phyloP scores from a whole-genome alignment of 2,329 filamentous ascomycete genomes.

The Pseudonectria foliicola region DNA sequence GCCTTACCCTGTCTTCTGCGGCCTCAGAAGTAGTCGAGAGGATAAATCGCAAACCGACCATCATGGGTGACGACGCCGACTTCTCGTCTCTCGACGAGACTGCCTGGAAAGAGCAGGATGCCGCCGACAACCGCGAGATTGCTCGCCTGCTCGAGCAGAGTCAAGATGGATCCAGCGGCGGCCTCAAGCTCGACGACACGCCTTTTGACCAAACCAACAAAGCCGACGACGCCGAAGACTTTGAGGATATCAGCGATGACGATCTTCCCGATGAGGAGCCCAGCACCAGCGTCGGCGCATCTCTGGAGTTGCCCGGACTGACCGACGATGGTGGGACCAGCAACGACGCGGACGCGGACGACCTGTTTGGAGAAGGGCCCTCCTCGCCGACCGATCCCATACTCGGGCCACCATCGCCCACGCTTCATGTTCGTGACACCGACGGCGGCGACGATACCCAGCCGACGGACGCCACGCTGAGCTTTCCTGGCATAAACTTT shows the following conservation, averaged over 20 bases:
- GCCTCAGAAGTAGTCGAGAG: slow-evolving; percentile 18
- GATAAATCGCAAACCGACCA: slow-evolving; percentile 17
- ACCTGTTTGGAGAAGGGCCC: slow-evolving; percentile 60
- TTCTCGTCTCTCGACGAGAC: slow-evolving; percentile 29
- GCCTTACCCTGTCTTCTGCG: slow-evolving; percentile 8
- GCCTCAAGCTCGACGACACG: slow-evolving; percentile 36
- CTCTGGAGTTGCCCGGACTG: slow-evolving; percentile 44
- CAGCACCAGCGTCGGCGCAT: slow-evolving; percentile 34
- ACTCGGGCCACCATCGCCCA: slow-evolving; percentile 37
- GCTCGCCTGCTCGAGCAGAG: slow-evolving; percentile 36
- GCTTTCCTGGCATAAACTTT: slow-evolving; percentile 40
- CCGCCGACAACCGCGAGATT: slow-evolving; percentile 42
- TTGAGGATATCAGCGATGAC: slow-evolving; percentile 83
- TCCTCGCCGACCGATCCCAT: slow-evolving; percentile 41
- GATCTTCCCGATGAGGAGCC: slow-evolving; percentile 78
- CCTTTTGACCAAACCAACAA: slow-evolving; percentile 65
- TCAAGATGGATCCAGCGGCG: slow-evolving; percentile 31
- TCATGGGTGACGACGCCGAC: slow-evolving; percentile 27
- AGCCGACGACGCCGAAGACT: slow-evolving; percentile 87
- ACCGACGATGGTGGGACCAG: slow-evolving; percentile 55
- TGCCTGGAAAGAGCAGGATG: slow-evolving; percentile 37
- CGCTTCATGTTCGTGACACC: slow-evolving; percentile 34
- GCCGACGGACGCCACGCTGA: slow-evolving; percentile 24
- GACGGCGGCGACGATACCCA: slow-evolving; percentile 30
- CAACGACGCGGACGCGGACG: slow-evolving; percentile 57